Base-by-base conservation (phyloP, 306 rosid species). In the Prunus dulcis region DNA sequence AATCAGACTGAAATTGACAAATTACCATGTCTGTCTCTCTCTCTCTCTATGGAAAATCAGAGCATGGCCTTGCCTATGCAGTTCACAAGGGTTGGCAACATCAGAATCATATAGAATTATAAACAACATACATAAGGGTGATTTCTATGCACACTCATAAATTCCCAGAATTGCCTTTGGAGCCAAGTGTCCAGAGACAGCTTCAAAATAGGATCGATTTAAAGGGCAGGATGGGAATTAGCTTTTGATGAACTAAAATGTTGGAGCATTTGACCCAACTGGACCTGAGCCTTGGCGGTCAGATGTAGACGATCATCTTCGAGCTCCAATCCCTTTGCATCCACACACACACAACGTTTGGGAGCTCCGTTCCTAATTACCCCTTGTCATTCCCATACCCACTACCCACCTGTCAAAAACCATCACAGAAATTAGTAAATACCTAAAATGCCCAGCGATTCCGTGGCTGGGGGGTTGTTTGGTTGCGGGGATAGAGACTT, bases 271-370 rank as follows among this genome's bases (percentile, higher is more conserved):
- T 64, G 91, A 50, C 96, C 98, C 87, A 91, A 69, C 64, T 75
- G 77, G 79, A 85, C 83, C 58, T 94, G 97, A 52, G 97, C 64
- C 49, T 81, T 72, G 1, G 91, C 81, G 17, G 93, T 86, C 4
- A 94, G 84, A 69, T 94, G 98, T 45, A 94, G 90, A 68, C 90
- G 79, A 76, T 91, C 98, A 56, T 82, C 84, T 80, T 75, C 73
- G 61, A 94, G 89, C 38, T 69, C 74, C 88, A 85, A 68, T 50
- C 97, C 97, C 78, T 84, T 89, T 0, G 95, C 94, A 38, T 91
- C 97, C n/a, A 94, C 87, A 52, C 88, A 88, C 71, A 88, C 71
- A 86, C 85, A 57, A 87, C 94, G 7, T 84, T 89, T 22, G 80
- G 71, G 41, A 94, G 3, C 69, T 83, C 74, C 78, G 90, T 76